Base-by-base conservation (phyloP, 345 rosid species). In the Luvunga scandens region DNA sequence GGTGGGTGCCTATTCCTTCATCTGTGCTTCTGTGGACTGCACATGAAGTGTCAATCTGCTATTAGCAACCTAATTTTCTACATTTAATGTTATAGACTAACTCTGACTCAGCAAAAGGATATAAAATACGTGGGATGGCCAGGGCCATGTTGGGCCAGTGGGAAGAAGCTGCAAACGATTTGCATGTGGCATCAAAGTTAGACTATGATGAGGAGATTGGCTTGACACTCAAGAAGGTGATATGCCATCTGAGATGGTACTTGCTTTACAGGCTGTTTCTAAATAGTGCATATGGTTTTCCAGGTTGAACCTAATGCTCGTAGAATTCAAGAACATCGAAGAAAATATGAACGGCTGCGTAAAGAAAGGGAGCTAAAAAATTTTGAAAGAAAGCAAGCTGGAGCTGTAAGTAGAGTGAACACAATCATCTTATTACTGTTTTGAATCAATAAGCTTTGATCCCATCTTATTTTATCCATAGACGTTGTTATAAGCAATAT, bases 91-190 rank as follows among this genome's bases (percentile, higher is more conserved):
- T 83, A 48, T 85, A 95, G 98, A 85, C 91, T 71, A 95, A 95
- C 77, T 92, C 95, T 42, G 92, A 95, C 85, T 91, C 92, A 25
- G 98, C 98, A 56, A 92, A 92, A 87, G 97, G 93, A 83, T 89
- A 89, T 81, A 95, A 95, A 89, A 81, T 86, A 73, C 86, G 91
- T 77, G 98, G 98, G 64, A 87, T 93, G 86, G 98, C 97, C 76
- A 87, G 83, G 79, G 91, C 91, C 71, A 80, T 89, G 89, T 80
- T 95, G 76, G 98, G 97, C 76, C 88, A 71, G 62, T 91, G 95
- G 97, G 94, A 90, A 83, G 91, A 85, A 64, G 93, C 98, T 57
- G 94, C 92, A 57, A 86, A 81, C 73, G 98, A 95, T 77, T 84
- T 95, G 68, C 95, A 90, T 79, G 81, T 85, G 68, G 98, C 97